Base-by-base conservation (phyloP, 2,329 filamentous ascomycete species). In the Orbilia oligospora region DNA sequence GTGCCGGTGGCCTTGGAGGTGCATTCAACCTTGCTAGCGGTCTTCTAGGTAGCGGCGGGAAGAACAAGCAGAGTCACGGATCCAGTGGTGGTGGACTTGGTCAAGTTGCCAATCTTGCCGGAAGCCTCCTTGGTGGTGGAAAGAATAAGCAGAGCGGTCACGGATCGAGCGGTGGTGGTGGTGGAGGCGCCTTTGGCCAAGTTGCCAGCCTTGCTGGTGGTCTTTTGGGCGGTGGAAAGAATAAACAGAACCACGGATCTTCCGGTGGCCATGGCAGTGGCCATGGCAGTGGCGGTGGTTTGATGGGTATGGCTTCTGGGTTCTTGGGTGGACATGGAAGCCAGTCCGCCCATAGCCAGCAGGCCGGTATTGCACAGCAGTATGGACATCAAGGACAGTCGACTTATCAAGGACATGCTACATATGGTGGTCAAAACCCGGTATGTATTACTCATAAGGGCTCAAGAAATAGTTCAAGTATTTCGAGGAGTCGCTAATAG, bases 1-100 rank as follows among this genome's bases (percentile, higher is more conserved):
- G 81, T 53, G 81, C 72, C 36, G 81, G 81, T 16, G 81, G 81
- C 18, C 73, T 82, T 10, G 81, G 81, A 33, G 75, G 68, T 10
- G 48, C 48, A 41, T 33, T 61, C 0, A 61, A 76, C 20, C 63
- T 76, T 36, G 72, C 67, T 22, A 56, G 67, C 27, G 67, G 67
- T 14, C 22, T 70, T 14, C 20, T 70, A 27, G 67, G 67, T 36
- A 27, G 67, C 3, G 67, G 67, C 1, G 38, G 63, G 48, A 76
- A 73, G 22, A 48, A 38, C 8, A 38, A 76, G 22, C 63, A 71
- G 18, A 67, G 75, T n/a, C 48, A 51, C 12, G 68, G 73, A 44
- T 79, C 80, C n/a, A n/a, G n/a, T 36, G 61, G 68, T 33, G 63
- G 79, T 41, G 61, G 80, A 24, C 33, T 69, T 38, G 79, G 80